Percentiles rank a stretch among this genome's conserved stretches.
Evolutionary conservation across 2,329 filamentous ascomycete genomes (phyloP).

Genomic region (Blumeria hordei): DNA sequence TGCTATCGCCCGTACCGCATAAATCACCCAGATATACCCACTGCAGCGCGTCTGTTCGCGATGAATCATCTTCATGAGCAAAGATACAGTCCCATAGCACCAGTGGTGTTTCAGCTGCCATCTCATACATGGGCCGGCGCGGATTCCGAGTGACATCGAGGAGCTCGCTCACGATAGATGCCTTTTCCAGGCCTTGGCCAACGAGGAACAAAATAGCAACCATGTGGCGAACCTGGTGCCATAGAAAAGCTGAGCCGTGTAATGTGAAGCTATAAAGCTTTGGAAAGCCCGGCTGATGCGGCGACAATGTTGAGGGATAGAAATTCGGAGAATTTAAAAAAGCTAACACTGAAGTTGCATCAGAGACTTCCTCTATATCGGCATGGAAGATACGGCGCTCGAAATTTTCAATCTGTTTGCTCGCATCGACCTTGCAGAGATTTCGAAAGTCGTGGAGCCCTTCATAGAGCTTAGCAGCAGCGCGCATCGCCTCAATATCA

Average conservation of each 20-base stretch:
- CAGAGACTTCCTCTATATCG: slow-evolving; percentile 47
- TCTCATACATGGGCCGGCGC: slow-evolving; percentile 62
- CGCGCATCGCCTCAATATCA: slow-evolving; percentile 65
- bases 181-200: slow-evolving; percentile 63
- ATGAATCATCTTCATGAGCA: slow-evolving; percentile 24
- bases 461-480: slow-evolving; percentile 56
- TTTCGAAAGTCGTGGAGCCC: slow-evolving; percentile 89
- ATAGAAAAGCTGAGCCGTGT: slow-evolving; percentile 77
- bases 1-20: slow-evolving; percentile 25
- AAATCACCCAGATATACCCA: slow-evolving; percentile 67
- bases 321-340: slow-evolving; percentile 27
- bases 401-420: slow-evolving; percentile 75
- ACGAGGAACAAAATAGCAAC: slow-evolving; percentile 80
- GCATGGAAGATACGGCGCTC: slow-evolving; percentile 55
- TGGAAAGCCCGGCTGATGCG: slow-evolving; percentile 11
- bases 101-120: slow-evolving; percentile 73
- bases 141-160: slow-evolving; percentile 51
- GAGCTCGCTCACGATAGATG: slow-evolving; percentile 46
- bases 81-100: slow-evolving; percentile 96
- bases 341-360: slow-evolving; percentile 26
- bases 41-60: slow-evolving; percentile 33
- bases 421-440: slow-evolving; percentile 79
- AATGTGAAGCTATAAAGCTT: slow-evolving; percentile 77
- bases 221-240: slow-evolving; percentile 96
- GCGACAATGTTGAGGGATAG: slow-evolving; percentile 11